Evolutionary conservation across 495 filamentous ascomycete genomes (phyloP).

Genomic region (Trichoderma orchidacearum): DNA sequence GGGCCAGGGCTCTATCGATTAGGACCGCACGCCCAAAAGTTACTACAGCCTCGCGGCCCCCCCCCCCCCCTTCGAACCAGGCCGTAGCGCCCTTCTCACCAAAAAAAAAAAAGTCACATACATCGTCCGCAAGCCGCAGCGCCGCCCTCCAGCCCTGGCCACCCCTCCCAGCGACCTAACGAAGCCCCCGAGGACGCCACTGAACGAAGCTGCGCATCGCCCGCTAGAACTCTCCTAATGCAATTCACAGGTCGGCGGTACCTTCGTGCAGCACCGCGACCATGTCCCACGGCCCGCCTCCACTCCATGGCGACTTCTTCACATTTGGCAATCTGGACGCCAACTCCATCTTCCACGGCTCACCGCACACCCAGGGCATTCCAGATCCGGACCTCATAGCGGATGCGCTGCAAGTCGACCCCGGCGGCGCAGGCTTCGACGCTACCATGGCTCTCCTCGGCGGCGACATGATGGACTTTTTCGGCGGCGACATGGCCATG

Average conservation of each 20-base stretch:
- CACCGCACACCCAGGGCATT: conserved; percentile 3
- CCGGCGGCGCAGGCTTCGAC: conserved; percentile 15
- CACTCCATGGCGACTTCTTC: not conserved
- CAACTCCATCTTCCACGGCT: not conserved
- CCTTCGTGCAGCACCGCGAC: not conserved
- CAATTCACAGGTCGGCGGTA: not conserved
- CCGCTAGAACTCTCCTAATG: not conserved
- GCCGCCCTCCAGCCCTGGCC: not conserved
- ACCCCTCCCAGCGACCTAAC: not conserved
- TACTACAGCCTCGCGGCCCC: too few relatives aligned
- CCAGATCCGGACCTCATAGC: conserved; percentile 4
- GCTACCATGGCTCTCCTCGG: conserved; percentile 28
- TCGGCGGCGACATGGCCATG: conserved; percentile 24
- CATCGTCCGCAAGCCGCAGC: too few relatives aligned
- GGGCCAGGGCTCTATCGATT: too few relatives aligned
- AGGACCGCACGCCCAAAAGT: too few relatives aligned
- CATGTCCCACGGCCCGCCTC: conserved; percentile 4
- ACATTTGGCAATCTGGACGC: not conserved
- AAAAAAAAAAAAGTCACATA: too few relatives aligned
- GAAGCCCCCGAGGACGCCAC: not conserved
- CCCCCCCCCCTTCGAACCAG: too few relatives aligned
- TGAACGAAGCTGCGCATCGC: not conserved
- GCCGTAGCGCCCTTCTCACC: too few relatives aligned
- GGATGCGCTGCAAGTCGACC: conserved; percentile 12
- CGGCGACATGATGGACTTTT: conserved; percentile 16